Percentiles rank a stretch among this genome's conserved stretches.
Conservation (phyloP, 306 rosid species). For the Rosa lucieae region DNA sequence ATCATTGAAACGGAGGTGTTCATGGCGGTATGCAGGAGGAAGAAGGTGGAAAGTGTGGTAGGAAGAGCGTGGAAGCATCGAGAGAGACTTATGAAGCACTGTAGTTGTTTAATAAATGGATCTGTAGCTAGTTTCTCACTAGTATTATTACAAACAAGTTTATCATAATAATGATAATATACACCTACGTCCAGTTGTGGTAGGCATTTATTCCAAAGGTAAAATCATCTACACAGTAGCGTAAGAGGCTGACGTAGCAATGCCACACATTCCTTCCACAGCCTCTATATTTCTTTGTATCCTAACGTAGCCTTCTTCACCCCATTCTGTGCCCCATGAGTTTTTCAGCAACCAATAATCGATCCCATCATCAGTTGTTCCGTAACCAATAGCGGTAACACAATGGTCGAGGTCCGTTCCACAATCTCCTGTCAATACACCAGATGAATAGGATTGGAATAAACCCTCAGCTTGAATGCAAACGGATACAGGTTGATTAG, state of each 20-base stretch:
- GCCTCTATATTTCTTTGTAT: constrained; percentile 43
- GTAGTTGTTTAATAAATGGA: too few relatives aligned
- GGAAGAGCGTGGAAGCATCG: too few relatives aligned
- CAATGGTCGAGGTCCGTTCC: constrained; percentile 44
- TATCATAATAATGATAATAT: background rate
- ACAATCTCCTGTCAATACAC: constrained; percentile 45
- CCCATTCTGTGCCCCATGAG: constrained; percentile 51
- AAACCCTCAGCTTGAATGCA: constrained; percentile 46
- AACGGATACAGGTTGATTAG: constrained; percentile 41
- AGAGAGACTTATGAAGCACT: too few relatives aligned
- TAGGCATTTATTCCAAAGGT: background rate
- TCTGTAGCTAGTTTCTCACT: too few relatives aligned
- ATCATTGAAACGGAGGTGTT: too few relatives aligned
- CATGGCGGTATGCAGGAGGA: too few relatives aligned
- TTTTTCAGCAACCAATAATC: constrained; percentile 53
- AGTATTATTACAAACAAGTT: background rate
- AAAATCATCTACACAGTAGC: constrained; percentile 30
- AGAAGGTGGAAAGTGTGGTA: too few relatives aligned
- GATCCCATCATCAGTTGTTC: constrained; percentile 30
- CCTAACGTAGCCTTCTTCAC: constrained; percentile 47
- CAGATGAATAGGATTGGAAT: constrained; percentile 37
- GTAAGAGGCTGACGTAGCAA: constrained; percentile 50
- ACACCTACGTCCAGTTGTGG: background rate
- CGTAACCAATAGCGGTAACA: constrained; percentile 47
- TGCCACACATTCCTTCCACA: constrained; percentile 44